Evolutionary conservation across 768 basidiomycete species (phyloP).

Genomic region (Rhizopogon sp.): DNA sequence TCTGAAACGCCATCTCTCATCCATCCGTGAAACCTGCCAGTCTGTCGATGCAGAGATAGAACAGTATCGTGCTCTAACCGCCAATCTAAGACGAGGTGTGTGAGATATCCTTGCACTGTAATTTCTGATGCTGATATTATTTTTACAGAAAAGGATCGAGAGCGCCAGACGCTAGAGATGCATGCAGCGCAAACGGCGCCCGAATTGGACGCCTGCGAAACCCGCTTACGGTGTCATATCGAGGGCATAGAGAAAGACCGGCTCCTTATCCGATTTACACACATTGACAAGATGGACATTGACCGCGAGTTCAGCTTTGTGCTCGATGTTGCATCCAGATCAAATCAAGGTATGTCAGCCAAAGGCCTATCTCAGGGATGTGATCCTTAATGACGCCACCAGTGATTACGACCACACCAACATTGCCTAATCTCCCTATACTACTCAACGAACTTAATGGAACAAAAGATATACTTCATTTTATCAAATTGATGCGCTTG

Average conservation of each 20-base stretch:
- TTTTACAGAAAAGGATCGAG: constrained; percentile 59
- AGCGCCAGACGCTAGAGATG: constrained; percentile 48
- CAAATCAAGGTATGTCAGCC: constrained; percentile 56
- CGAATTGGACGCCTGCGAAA: constrained; percentile 56
- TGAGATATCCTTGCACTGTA: neutral
- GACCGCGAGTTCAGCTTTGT: constrained; percentile 69
- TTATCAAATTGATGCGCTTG: constrained; percentile 62
- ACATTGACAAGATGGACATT: constrained; percentile 53
- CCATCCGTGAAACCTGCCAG: constrained; percentile 54
- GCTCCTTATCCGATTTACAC: constrained; percentile 68
- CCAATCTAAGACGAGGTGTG: constrained; percentile 62
- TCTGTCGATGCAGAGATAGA: constrained; percentile 67
- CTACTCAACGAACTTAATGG: constrained; percentile 69
- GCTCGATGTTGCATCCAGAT: constrained; percentile 59
- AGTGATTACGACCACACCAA: constrained; percentile 82
- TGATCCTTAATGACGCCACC: neutral
- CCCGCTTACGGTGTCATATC: constrained; percentile 55
- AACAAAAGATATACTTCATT: constrained; percentile 61
- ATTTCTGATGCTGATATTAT: neutral
- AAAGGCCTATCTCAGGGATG: neutral
- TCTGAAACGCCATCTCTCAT: constrained; percentile 61
- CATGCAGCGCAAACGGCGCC: constrained; percentile 48
- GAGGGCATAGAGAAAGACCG: constrained; percentile 75
- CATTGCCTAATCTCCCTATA: constrained; percentile 59
- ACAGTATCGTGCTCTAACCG: constrained; percentile 57